phyloP scores from a whole-genome alignment of 257 asterid genomes.

The Misopates orontium region DNA sequence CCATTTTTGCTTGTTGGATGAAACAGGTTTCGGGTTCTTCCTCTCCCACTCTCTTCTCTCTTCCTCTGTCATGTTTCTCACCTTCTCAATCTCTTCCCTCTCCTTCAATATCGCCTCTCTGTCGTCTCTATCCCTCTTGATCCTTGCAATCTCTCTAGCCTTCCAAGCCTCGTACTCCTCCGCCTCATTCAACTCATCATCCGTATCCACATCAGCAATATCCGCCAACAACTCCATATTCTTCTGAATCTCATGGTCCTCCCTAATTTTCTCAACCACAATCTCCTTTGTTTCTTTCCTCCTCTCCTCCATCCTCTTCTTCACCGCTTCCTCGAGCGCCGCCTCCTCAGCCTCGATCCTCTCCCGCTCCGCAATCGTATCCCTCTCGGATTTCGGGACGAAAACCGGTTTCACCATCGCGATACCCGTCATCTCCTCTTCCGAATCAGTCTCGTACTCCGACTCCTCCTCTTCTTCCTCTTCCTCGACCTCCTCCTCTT shows the following conservation, averaged over 20 bases:
- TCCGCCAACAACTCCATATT: conserved; percentile 69
- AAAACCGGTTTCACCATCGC: conserved; percentile 85
- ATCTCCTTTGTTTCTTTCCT: conserved; percentile 73
- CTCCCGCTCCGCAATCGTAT: conserved; percentile 87
- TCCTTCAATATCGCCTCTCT: conserved; percentile 80
- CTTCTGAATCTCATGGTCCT: conserved; percentile 78
- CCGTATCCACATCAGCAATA: conserved; percentile 88
- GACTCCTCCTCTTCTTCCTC: conserved; percentile 65
- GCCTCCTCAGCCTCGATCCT: conserved; percentile 85
- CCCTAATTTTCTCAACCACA: conserved; percentile 82
- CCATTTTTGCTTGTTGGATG: conserved; percentile 63
- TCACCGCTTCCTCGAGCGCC: conserved; percentile 71
- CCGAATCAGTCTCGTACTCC: conserved; percentile 91
- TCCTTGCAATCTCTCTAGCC: conserved; percentile 88
- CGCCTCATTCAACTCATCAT: conserved; percentile 86
- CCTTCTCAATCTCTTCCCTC: conserved; percentile 89
- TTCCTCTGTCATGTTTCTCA: conserved; percentile 95
- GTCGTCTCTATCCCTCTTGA: conserved; percentile 92
- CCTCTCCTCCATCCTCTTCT: conserved; percentile 77
- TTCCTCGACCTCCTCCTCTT: conserved; percentile 67
- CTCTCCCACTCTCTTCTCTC: conserved; percentile 98
- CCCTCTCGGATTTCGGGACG: conserved; percentile 77
- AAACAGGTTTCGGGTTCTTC: conserved; percentile 71
- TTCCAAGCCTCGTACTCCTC: conserved; percentile 98
- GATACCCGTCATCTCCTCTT: conserved; percentile 65